Base-by-base conservation (phyloP, 495 filamentous ascomycete species). In the Penicillium psychrofluorescens region DNA sequence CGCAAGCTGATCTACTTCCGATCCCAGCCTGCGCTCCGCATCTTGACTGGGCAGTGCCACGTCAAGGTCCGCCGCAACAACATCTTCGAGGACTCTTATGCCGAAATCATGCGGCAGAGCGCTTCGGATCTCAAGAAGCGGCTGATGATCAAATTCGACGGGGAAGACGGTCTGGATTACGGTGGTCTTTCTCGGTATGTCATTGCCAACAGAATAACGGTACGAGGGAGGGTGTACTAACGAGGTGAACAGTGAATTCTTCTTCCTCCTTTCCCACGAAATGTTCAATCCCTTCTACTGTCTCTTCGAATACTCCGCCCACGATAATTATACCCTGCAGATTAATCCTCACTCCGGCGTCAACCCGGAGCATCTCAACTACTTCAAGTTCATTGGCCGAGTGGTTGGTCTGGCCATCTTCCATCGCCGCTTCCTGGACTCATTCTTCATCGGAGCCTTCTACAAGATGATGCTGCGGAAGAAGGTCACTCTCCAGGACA, bases 251-350 rank as follows among this genome's bases (percentile, higher is more conserved):
- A 85, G 92, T 78, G 92, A 99, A 68, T 99, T 97, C 74, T 99
- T 99, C 78, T 99, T 97, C 82, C 76, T 99, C 44, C 80, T 99
- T 34, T 97, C 92, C n/a, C 92, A 99, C 68, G 92, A 99, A 74
- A 99, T 99, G 92, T 99, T 99, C 70, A 99, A 99, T 66, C 92
- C 92, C 42, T 99, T 99, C 71, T 99, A 99, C 72, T 99, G 92
- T 68, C 77, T 99, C 36, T 99, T 99, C 73, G 92, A 99, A 71
- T 99, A 99, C 64, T 96, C 92, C 49, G 92, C 92, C 28, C 92
- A 99, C 72, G 92, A 99, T 79, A 99, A 99, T 72, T 99, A 99
- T 72, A 99, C 92, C 43, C 83, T 99, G 45, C 92, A 99, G 70
- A 99, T 99, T 73, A 99, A 99, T 70, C 92, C 92, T 45, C 92